Evolutionary conservation across 2,329 filamentous ascomycete species (phyloP), one percentile per base, ranked within the genome.

Genomic region (Aspergillus arachidicola): DNA sequence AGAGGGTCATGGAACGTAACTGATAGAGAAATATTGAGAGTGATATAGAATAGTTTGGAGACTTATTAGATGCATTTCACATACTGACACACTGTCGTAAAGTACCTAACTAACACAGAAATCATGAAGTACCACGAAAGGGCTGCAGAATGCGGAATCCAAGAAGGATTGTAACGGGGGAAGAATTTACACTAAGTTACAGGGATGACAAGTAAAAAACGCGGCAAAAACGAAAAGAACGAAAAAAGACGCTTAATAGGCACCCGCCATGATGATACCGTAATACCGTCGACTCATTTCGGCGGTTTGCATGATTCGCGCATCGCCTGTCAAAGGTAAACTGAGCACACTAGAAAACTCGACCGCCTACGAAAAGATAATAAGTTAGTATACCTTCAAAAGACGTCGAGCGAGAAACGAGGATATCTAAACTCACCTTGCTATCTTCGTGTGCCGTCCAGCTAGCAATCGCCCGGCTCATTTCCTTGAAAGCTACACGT

Each of bases 401-500:
- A 54, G 43, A 11, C 14, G 28, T 54, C 34, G 41, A 32, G 9
- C 23, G 23, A 34, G 9, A 56, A 30, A 12, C 32, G 12, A 16
- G 34, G 19, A 45, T 23, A 36, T 34, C 21, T 43, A 23, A 56
- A 78, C 84, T 75, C 77, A 89, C 87, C 76, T 86, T 82, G 68
- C 85, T 86, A 71, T 84, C 83, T 72, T 85, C 85, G 62, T 83
- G 83, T 59, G 88, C 81, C 63, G 91, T 86, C 74, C 88, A 85
- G 65, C 86, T 85, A 11, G 91, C 91, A 64, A 94, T 87, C 53
- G 89, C 84, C 59, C 87, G 87, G 54, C 90, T 90, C 85, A 97
- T 96, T 73, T 96, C 93, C 67, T 90, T 89, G 59, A 94, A 84
- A 0, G 93, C 92, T 48, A 94, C 92, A 59, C 87, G 82, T 73